A percentile compares a stretch with the other conserved stretches of the same genome.
Conservation (phyloP, 2,329 filamentous ascomycete species). For the Ploettnerulaceae sp. region DNA sequence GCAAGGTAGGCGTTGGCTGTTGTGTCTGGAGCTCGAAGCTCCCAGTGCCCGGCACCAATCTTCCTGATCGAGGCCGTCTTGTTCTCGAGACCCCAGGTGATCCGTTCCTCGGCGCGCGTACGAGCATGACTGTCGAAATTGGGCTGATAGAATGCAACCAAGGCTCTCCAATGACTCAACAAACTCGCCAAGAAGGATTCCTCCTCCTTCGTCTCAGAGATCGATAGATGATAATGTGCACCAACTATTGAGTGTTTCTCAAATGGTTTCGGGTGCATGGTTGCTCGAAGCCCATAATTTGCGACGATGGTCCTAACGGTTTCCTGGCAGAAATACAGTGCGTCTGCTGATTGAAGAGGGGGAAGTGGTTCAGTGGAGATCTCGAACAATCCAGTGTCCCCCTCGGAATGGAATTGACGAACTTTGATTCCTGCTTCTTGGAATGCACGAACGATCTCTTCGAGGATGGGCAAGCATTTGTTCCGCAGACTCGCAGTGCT, state of each 20-base stretch:
- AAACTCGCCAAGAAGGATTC: constrained; percentile 67
- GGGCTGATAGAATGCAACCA: constrained; percentile 64
- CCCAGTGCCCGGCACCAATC: constrained; percentile 64
- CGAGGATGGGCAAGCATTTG: constrained; percentile 54
- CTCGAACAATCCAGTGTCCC: constrained; percentile 69
- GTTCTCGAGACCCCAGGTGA: constrained; percentile 76
- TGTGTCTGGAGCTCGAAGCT: constrained; percentile 69
- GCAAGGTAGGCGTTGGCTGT: constrained; percentile 74
- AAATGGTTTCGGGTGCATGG: constrained; percentile 68
- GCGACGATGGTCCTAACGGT: constrained; percentile 61
- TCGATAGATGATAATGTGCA: constrained; percentile 63
- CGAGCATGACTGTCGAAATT: constrained; percentile 63
- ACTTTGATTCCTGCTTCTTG: constrained; percentile 53
- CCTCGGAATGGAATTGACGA: constrained; percentile 69
- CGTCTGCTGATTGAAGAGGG: constrained; percentile 65
- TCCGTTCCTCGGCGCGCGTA: constrained; percentile 63
- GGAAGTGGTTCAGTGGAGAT: constrained; percentile 59
- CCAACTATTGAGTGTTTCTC: constrained; percentile 54
- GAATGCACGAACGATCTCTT: constrained; percentile 59
- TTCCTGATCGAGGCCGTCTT: constrained; percentile 68
- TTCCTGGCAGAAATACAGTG: constrained; percentile 64
- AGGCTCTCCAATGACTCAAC: constrained; percentile 56
- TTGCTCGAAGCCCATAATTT: constrained; percentile 58
- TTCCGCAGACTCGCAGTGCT: constrained; percentile 60
- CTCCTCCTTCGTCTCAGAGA: constrained; percentile 48